These are phyloP conservation scores for Phaffomyces opuntiae DNA, from an alignment of 805 yeast genomes.

Conservation along the genomic window DNA sequence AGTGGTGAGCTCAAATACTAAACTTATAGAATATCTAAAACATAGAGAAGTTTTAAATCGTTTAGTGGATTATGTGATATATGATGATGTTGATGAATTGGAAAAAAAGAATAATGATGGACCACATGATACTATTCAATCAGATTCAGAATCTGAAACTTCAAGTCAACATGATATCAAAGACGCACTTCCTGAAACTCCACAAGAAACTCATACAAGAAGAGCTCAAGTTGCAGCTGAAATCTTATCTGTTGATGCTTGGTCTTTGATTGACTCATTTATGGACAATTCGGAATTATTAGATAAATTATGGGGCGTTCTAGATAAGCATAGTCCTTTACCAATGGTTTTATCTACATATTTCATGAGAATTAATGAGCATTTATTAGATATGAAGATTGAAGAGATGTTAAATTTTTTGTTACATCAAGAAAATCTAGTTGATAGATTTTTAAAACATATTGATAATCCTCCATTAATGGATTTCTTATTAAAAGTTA, in stretches of 20 bases:
- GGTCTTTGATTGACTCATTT: conserved; percentile 88
- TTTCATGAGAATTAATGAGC: conserved; percentile 88
- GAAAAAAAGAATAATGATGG: conserved; percentile 13
- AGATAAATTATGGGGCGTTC: conserved; percentile 69
- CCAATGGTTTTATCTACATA: conserved; percentile 76
- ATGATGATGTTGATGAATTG: conserved; percentile 21
- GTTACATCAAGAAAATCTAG: conserved; percentile 59
- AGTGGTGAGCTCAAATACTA: conserved; percentile 61
- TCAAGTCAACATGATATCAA: neutral
- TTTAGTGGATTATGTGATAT: conserved; percentile 59
- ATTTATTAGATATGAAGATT: conserved; percentile 80
- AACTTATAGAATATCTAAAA: conserved; percentile 70
- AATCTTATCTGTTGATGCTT: conserved; percentile 82
- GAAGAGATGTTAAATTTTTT: conserved; percentile 71
- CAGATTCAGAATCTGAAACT: conserved; percentile 12
- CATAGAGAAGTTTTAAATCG: conserved; percentile 68
- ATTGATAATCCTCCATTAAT: conserved; percentile 90
- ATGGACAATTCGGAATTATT: conserved; percentile 66
- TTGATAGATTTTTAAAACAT: conserved; percentile 74
- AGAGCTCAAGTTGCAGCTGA: conserved; percentile 77
- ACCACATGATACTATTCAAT: neutral
- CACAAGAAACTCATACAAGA: conserved; percentile 31
- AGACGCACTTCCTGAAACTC: conserved; percentile 27
- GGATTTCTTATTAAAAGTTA: conserved; percentile 85
- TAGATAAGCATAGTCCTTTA: conserved; percentile 61